Evolutionary conservation across 139 green algal species (phyloP), one percentile per base, ranked within the genome.

Genomic region (Chlamydomonas sp.): DNA sequence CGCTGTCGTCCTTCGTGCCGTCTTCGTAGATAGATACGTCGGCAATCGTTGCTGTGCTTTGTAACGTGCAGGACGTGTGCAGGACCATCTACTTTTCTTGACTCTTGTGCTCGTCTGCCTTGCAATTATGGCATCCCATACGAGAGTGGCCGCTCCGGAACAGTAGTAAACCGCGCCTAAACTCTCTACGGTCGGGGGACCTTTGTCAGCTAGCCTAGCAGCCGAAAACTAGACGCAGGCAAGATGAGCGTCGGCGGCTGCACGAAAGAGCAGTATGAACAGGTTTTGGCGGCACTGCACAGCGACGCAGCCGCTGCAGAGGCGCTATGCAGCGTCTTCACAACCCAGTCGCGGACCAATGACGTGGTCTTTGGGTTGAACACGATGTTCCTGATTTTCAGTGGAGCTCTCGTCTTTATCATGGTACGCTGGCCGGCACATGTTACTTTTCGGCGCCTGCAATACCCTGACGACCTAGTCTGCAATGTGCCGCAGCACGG

Each of bases 351-450:
- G 12, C 59, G 82, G 16, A 86, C 82, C 1, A 61, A 78, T 9
- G 82, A 86, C 6, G 82, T 86, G 20, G 82, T 60, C 0, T 73
- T 78, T 31, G 92, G 89, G 14, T 10, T 94, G 2, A 93, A 96
- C 78, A 86, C 85, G 0, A 71, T 90, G 3, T 97, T 93, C 81
- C 89, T 96, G 14, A 86, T 96, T 8, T 77, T 95, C 16, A 94
- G 83, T 63, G 92, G 90, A 59, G 95, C 93, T 0, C 90, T 97
- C 2, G 94, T 97, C 12, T 96, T 97, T 89, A 86, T 96, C 79
- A 98, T 98, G 95, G 95, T 97, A 81, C 85, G 78, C 78, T 71
- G 66, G 31, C 31, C 31, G 31, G 31, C 31, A 49, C 31, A 49
- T 49, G 31, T 49, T 49, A 49, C 31, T 49, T 71, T 71, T 71